phyloP scores from a whole-genome alignment of 108 stramenopile species.

The Parietichytrium sp. region DNA sequence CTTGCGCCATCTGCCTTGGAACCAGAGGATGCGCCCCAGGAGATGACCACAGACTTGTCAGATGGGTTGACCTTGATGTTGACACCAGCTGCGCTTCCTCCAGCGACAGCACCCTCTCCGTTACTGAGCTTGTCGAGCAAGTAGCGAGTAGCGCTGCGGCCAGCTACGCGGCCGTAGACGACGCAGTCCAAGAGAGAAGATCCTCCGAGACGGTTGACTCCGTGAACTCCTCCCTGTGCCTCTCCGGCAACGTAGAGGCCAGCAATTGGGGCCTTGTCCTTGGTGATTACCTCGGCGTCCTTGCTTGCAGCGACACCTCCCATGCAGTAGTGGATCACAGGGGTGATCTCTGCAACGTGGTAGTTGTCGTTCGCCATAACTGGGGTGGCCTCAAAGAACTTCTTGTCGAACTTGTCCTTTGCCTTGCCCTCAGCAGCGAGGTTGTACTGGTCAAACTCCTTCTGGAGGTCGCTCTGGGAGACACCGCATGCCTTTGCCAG shows the following conservation, averaged over 20 bases:
- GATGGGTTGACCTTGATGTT: conserved; percentile 12
- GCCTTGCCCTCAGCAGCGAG: neutral
- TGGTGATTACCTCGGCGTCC: conserved; percentile 66
- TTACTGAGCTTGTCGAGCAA: conserved; percentile 22
- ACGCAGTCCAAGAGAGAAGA: conserved; percentile 82
- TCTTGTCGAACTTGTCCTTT: conserved; percentile 7
- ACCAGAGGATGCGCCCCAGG: neutral
- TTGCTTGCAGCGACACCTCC: conserved; percentile 75
- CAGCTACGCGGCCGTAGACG: conserved; percentile 80
- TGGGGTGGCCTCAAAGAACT: neutral
- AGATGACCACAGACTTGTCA: neutral
- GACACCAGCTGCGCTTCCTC: conserved; percentile 7
- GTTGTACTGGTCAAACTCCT: conserved; percentile 41
- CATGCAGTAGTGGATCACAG: conserved; percentile 87
- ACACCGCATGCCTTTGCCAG: conserved; percentile 40
- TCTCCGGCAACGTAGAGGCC: conserved; percentile 75
- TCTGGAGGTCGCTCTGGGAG: conserved; percentile 16
- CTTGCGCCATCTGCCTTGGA: too few species aligned
- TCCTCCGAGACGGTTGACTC: conserved; percentile 76
- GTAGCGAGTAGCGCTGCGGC: conserved; percentile 46
- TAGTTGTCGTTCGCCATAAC: conserved; percentile 21
- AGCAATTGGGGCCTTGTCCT: conserved; percentile 53
- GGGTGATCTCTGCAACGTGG: conserved; percentile 52
- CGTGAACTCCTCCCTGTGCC: conserved; percentile 75
- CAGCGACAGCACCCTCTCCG: neutral